Percentiles rank a stretch among this genome's conserved stretches.
phyloP scores from a whole-genome alignment of 768 basidiomycete species.

The Solioccasus polychromus region DNA sequence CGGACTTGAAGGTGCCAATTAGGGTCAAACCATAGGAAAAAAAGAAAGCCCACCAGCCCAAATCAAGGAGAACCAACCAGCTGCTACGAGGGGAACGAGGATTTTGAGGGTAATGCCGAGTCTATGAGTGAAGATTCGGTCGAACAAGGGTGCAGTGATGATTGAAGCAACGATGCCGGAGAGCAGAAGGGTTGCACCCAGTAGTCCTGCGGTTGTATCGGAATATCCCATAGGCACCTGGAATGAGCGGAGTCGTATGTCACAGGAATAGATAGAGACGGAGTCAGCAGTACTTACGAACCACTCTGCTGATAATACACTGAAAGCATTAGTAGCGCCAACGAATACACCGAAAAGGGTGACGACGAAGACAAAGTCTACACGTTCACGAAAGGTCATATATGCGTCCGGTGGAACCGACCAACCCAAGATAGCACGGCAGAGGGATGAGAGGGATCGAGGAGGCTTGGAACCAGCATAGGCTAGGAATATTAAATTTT shows the following conservation, averaged over 20 bases:
- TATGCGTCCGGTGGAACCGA: slow-evolving; percentile 38
- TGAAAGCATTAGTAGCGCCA: slow-evolving; percentile 62
- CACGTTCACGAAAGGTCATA: slow-evolving; percentile 64
- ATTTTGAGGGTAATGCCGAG: slow-evolving; percentile 59
- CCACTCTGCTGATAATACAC: slow-evolving; percentile 64
- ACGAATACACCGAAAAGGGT: slow-evolving; percentile 64
- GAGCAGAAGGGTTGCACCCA: slow-evolving; percentile 68
- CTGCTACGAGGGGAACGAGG: slow-evolving; percentile 59
- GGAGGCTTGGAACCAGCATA: slow-evolving; percentile 65
- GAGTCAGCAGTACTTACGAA: slow-evolving; percentile 60
- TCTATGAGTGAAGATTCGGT: slow-evolving; percentile 76
- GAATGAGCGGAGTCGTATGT: background rate
- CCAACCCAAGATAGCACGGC: slow-evolving; percentile 50
- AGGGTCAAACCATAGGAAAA: background rate
- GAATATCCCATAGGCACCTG: slow-evolving; percentile 76
- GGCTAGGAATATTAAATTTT: slow-evolving; percentile 37
- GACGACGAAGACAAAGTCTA: slow-evolving; percentile 64
- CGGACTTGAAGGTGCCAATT: slow-evolving; percentile 42
- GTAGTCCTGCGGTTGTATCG: slow-evolving; percentile 58
- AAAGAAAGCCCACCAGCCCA: slow-evolving; percentile 62
- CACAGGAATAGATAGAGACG: background rate
- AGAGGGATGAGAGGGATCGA: slow-evolving; percentile 50
- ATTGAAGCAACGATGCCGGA: slow-evolving; percentile 70
- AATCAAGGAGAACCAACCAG: slow-evolving; percentile 68
- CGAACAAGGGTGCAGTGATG: slow-evolving; percentile 71